Percentiles rank a stretch among this genome's conserved stretches.
phyloP scores from a whole-genome alignment of 2,329 filamentous ascomycete species.

The Cytospora leucostoma region DNA sequence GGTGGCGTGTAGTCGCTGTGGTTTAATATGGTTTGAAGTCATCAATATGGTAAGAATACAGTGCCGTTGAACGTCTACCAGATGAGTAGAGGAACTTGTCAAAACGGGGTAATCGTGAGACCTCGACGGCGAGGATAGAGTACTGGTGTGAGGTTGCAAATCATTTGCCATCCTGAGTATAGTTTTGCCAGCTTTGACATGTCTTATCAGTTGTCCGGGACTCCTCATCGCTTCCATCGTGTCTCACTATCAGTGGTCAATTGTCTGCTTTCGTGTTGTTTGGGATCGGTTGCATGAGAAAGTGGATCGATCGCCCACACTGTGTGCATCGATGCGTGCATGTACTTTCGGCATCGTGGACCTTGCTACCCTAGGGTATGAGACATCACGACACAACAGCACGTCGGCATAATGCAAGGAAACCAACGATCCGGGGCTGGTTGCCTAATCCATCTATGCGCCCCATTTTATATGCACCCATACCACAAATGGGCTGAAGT shows the following conservation, averaged over 20 bases:
- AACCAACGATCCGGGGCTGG: neutral
- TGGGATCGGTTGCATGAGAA: constrained; percentile 19
- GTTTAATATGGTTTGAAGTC: neutral
- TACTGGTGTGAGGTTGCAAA: neutral
- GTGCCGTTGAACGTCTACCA: neutral
- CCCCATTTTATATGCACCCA: constrained; percentile 10
- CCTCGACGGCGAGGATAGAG: neutral
- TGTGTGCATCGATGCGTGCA: constrained; percentile 11
- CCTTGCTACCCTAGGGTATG: neutral
- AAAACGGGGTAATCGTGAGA: neutral
- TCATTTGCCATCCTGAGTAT: neutral
- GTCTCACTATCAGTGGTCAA: constrained; percentile 18
- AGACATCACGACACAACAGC: constrained; percentile 5
- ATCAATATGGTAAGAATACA: neutral
- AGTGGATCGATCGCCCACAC: constrained; percentile 20
- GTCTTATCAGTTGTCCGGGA: constrained; percentile 13
- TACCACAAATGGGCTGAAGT: constrained; percentile 8
- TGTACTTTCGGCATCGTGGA: constrained; percentile 2
- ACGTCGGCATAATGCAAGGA: constrained; percentile 4
- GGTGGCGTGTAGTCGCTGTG: neutral
- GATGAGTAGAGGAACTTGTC: neutral
- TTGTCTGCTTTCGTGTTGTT: constrained; percentile 5
- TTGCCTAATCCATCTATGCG: constrained; percentile 5
- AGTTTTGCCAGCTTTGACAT: neutral
- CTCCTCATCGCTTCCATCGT: constrained; percentile 11